phyloP scores from a whole-genome alignment of 1,284 basidiomycete genomes.

The Boletus sp. region DNA sequence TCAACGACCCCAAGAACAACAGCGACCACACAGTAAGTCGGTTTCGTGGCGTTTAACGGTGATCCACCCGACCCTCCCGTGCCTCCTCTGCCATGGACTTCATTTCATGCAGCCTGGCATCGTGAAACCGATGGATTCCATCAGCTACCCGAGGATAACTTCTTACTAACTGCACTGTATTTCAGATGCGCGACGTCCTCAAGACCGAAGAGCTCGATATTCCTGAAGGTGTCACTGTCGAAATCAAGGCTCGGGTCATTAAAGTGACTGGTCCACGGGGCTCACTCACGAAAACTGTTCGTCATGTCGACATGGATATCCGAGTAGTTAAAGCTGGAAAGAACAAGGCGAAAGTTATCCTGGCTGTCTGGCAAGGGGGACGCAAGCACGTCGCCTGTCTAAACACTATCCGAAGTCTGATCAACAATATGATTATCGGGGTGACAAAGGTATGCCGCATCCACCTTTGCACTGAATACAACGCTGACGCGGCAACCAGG shows the following conservation, averaged over 20 bases:
- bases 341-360: conserved; percentile 70
- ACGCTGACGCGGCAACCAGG: conserved; percentile 45
- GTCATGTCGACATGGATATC: conserved; percentile 97
- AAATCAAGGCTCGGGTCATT: conserved; percentile 87
- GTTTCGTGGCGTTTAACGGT: not conserved
- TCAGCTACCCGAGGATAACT: conserved; percentile 20
- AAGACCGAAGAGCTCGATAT: conserved; percentile 93
- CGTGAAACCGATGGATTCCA: conserved; percentile 33
- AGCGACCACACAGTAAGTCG: conserved; percentile 30
- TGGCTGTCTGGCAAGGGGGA: conserved; percentile 97
- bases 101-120: conserved; percentile 2
- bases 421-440: conserved; percentile 97
- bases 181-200: conserved; percentile 87
- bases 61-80: not conserved
- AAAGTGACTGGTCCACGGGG: conserved; percentile 90
- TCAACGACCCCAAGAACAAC: conserved; percentile 27
- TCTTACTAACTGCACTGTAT: conserved; percentile 13
- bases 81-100: not conserved
- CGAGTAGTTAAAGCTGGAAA: conserved; percentile 73
- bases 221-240: conserved; percentile 81
- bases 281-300: conserved; percentile 86
- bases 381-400: conserved; percentile 99
- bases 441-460: conserved; percentile 72
- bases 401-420: conserved; percentile 92
- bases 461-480: not conserved